Conservation (phyloP, 73 alveolate species). For the Blepharisma stoltei region DNA sequence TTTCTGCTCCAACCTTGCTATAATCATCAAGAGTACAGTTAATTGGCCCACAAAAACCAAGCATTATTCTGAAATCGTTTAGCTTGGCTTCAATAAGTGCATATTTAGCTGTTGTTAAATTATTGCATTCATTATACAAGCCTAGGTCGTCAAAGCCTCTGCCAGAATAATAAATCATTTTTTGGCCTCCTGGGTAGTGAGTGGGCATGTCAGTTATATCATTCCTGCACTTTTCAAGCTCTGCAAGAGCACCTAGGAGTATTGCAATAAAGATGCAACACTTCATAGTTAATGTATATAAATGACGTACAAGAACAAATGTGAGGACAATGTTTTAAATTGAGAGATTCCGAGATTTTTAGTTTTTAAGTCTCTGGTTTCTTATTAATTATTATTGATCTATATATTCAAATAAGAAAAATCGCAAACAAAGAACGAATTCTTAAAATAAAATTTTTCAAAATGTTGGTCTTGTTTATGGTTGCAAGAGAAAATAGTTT, state of each 20-base stretch:
- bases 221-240: background rate
- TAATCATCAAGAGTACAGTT: conserved; percentile 18
- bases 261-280: background rate
- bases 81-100: background rate
- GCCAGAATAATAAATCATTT: conserved; percentile 34
- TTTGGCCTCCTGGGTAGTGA: background rate
- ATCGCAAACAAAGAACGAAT: too few species aligned
- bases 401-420: too few species aligned
- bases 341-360: too few species aligned
- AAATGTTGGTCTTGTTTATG: too few species aligned
- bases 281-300: background rate
- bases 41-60: conserved; percentile 33
- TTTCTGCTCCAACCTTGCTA: background rate
- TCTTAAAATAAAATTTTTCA: too few species aligned
- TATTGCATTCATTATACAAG: background rate
- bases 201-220: background rate
- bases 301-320: background rate
- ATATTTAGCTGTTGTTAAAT: background rate
- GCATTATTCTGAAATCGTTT: background rate
- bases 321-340: too few species aligned
- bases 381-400: too few species aligned
- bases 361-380: too few species aligned
- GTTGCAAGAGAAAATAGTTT: too few species aligned
- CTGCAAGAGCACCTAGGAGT: conserved; percentile 1
- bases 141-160: conserved; percentile 29